Conservation (phyloP, 2,329 filamentous ascomycete species). For the Verticillium klebahnii region DNA sequence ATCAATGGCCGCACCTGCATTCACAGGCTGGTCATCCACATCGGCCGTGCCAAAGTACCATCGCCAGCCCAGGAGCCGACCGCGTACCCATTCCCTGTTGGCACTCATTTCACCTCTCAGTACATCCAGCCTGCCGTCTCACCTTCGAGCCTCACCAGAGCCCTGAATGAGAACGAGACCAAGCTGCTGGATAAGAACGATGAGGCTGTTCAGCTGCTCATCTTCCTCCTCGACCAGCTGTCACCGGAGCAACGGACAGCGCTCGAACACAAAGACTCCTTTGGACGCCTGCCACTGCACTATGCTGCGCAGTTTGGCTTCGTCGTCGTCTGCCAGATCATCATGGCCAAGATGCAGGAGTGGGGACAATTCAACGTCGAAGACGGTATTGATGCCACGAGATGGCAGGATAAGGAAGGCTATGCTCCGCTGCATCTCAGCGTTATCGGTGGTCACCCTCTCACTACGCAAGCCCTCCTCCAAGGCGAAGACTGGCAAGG, state of each 20-base stretch:
- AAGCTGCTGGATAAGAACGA: conserved; percentile 65
- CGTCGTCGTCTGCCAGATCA: conserved; percentile 79
- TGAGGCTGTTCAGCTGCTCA: conserved; percentile 66
- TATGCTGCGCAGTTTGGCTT: conserved; percentile 95
- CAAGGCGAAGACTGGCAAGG: conserved; percentile 76
- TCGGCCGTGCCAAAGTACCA: conserved; percentile 66
- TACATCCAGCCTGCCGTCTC: conserved; percentile 78
- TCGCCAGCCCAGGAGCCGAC: conserved; percentile 43
- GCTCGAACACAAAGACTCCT: conserved; percentile 66
- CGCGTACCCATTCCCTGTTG: conserved; percentile 43
- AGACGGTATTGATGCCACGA: conserved; percentile 77
- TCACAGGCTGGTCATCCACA: conserved; percentile 86
- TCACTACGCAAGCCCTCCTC: conserved; percentile 78
- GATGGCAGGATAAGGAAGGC: conserved; percentile 92
- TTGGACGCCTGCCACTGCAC: conserved; percentile 82
- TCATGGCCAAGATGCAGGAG: conserved; percentile 83
- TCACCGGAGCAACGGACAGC: conserved; percentile 62
- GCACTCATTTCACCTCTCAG: conserved; percentile 55
- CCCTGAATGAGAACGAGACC: conserved; percentile 62
- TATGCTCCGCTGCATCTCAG: conserved; percentile 87
- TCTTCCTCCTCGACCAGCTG: conserved; percentile 62
- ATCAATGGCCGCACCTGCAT: conserved; percentile 93
- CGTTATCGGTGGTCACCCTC: conserved; percentile 83
- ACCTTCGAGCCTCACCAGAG: conserved; percentile 56
- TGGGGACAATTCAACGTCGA: conserved; percentile 85